Evolutionary conservation across 1,284 basidiomycete genomes (phyloP).

Genomic region (Heterobasidion parviporum): DNA sequence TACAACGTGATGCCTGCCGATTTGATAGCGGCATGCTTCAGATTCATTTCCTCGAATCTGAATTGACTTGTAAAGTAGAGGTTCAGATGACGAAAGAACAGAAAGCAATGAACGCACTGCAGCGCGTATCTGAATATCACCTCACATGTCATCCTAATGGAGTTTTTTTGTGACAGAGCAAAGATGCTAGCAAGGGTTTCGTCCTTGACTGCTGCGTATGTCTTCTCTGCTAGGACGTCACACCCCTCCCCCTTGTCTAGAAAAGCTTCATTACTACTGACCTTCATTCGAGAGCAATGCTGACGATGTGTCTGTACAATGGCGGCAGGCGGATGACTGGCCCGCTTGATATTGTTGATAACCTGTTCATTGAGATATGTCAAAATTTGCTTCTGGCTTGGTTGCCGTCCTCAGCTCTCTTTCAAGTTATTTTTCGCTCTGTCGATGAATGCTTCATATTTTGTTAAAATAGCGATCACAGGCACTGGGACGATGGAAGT

Average conservation of each 20-base stretch:
- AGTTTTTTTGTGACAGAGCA: neutral
- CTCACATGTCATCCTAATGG: too few relatives aligned
- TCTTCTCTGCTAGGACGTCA: neutral
- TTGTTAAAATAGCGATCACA: neutral
- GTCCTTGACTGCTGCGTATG: neutral
- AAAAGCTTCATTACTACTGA: neutral
- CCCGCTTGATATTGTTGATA: neutral
- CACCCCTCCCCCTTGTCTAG: neutral
- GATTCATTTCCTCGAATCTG: too few relatives aligned
- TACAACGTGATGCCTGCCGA: too few relatives aligned
- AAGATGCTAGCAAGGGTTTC: neutral
- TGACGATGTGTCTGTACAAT: neutral
- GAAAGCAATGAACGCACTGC: too few relatives aligned
- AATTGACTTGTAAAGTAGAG: too few relatives aligned
- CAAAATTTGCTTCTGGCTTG: neutral
- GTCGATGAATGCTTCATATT: neutral
- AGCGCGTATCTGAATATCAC: too few relatives aligned
- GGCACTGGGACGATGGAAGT: neutral
- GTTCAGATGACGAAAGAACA: too few relatives aligned
- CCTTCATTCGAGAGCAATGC: neutral
- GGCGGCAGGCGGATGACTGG: neutral
- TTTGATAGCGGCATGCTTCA: too few relatives aligned
- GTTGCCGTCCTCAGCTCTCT: neutral
- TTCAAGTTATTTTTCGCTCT: neutral
- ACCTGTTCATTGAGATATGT: neutral